Evolutionary conservation across 768 basidiomycete species (phyloP), one percentile per base, ranked within the genome.

Genomic region (Boletus vinaceobasis): DNA sequence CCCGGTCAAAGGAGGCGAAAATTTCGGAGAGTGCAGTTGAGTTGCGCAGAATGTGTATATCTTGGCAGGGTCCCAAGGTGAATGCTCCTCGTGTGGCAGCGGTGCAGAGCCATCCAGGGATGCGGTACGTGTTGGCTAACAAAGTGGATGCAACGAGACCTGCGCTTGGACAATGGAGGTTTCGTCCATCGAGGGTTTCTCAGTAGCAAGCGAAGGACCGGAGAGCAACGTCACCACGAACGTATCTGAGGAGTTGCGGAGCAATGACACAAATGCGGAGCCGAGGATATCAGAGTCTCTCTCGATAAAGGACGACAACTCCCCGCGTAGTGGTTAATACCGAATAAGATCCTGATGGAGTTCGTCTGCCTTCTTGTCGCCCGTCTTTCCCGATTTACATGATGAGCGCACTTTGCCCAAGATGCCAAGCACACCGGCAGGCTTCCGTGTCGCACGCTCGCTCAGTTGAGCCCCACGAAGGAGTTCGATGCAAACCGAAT

Each of bases 311-410:
- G 71, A 70, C 4, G 77, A 48, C 84, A 85, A 7, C 74, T 71
- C 0, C 90, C 90, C 1, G 89, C 79, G 61, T 90, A 96, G 65
- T 96, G 93, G 66, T 90, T 92, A 75, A 96, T 86, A 0, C 88
- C 92, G 60, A 96, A 96, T 17, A 82, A 64, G 72, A 55, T 91
- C 87, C 54, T 86, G 83, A 36, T 90, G 72, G 32, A 93, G 66
- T 47, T 90, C 87, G 32, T 88, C 87, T 51, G 88, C 86, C 59
- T 80, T 78, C 61, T 82, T 83, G 49, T 88, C 87, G 1, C 78
- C 75, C 6, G 83, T 81, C 72, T 90, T 92, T n/a, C 92, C 92
- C 0, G 85, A 84, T 68, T 87, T 88, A 74, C 76, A 85, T 8
- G 82, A 78, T 9, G 84, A 81, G 52, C 79, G 85, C 5, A 89